Conservation (phyloP, 1,284 basidiomycete species). For the Naganishia albida region DNA sequence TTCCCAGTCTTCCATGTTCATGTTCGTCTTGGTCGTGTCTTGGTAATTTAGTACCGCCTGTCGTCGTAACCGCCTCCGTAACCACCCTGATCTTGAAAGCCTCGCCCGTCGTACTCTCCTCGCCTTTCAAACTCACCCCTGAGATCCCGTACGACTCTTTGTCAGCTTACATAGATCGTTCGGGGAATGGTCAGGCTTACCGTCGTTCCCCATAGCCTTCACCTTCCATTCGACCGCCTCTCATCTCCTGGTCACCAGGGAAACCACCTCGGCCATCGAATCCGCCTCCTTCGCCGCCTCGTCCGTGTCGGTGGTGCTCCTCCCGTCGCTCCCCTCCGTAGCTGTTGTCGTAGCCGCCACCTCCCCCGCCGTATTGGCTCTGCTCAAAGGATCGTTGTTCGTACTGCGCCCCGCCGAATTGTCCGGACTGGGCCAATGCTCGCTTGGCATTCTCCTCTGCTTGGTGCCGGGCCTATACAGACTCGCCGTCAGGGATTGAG, state of each 20-base stretch:
- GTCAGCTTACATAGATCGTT: not conserved
- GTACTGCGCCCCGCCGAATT: constrained; percentile 28
- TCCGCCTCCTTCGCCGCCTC: constrained; percentile 13
- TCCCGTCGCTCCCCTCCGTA: not conserved
- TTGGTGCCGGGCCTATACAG: constrained; percentile 17
- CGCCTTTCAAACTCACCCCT: not conserved
- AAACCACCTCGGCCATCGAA: constrained; percentile 21
- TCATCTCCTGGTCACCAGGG: constrained; percentile 18
- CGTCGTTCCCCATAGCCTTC: constrained; percentile 11
- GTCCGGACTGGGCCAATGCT: constrained; percentile 23
- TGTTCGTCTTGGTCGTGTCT: no score
- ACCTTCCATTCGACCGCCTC: constrained; percentile 14
- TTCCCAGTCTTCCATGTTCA: no score
- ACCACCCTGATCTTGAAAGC: not conserved
- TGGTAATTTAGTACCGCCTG: no score
- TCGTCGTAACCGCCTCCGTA: not conserved
- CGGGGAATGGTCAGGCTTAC: not conserved
- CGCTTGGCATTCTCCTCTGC: constrained; percentile 33
- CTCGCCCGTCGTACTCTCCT: not conserved
- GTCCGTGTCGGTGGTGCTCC: not conserved
- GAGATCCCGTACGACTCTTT: not conserved
- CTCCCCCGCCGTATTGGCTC: constrained; percentile 11
- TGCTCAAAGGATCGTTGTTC: constrained; percentile 17
- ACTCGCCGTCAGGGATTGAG: not conserved
- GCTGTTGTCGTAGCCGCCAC: not conserved